Evolutionary conservation across 2,329 filamentous ascomycete genomes (phyloP).

Genomic region (Xylogone sp.): DNA sequence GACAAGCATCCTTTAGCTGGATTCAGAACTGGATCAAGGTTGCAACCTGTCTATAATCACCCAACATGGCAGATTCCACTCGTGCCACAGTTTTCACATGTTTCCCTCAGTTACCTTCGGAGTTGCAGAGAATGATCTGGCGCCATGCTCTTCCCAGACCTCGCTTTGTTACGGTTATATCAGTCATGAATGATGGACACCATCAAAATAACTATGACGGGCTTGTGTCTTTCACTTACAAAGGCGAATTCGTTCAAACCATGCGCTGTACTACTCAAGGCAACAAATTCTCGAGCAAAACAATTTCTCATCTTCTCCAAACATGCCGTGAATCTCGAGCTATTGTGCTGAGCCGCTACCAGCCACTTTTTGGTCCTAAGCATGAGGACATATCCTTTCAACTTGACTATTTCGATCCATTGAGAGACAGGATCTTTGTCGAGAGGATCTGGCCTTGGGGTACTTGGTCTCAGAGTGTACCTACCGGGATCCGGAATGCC

Average conservation of each 20-base stretch:
- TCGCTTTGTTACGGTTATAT: conserved; percentile 28
- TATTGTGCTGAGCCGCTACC: not conserved
- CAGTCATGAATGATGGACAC: too few relatives aligned
- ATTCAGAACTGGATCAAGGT: not conserved
- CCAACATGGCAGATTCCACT: not conserved
- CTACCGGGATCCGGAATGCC: not conserved
- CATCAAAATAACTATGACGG: too few relatives aligned
- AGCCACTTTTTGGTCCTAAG: not conserved
- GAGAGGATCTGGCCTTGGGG: not conserved
- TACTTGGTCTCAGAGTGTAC: not conserved
- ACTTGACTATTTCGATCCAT: conserved; percentile 1
- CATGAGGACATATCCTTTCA: not conserved
- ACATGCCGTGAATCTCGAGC: conserved; percentile 1
- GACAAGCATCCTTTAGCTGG: too few relatives aligned
- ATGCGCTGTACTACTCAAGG: not conserved
- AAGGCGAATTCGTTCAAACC: not conserved
- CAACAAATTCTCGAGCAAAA: not conserved
- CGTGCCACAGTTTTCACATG: not conserved
- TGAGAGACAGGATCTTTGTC: conserved; percentile 2
- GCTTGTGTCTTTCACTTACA: too few relatives aligned
- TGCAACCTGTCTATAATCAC: not conserved
- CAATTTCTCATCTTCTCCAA: not conserved
- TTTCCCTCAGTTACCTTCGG: conserved; percentile 2
- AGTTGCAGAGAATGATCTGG: conserved; percentile 30
- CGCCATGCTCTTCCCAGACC: conserved; percentile 39